Base-by-base conservation (phyloP, 176 grass and related monocot genomes). In the Zea luxurians region DNA sequence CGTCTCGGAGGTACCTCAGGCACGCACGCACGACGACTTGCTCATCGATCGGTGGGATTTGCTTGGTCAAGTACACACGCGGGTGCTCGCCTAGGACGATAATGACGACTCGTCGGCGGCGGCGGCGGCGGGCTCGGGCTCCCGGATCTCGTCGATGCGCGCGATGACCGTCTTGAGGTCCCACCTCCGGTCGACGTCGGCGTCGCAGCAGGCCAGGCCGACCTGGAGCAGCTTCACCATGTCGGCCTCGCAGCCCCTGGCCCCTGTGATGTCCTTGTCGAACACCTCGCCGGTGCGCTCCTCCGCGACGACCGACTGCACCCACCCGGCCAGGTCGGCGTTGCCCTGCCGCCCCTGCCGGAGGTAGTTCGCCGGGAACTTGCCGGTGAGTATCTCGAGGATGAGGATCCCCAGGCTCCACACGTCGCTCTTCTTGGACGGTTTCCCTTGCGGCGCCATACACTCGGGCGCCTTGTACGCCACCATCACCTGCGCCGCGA, bases 351-450 rank as follows among this genome's bases (percentile, higher is more conserved):
- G 43, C 13, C 86, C 82, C 59, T 85, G 63, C 27, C 37, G 52
- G 55, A 87, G 76, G 48, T 89, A 87, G 42, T 66, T 75, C 1
- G 78, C 90, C 40, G 81, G 89, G n/a, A 82, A 89, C 66, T 92
- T 90, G 13, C 89, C 88, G 0, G 96, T 95, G 50, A 95, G 73
- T 3, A 93, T 71, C 86, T 99, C 92, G 5, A 95, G 86, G 50
- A 92, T 89, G 60, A 95, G 91, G 6, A 92, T 73, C 2, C 92
- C 96, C 5, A 95, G 79, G 83, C 88, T 92, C 96, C 96, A 99
- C 10, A 95, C 88, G 62, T 99, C 96, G 67, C 92, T 99, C 89
- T 99, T 99, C 65, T 92, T 99, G 3, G 88, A 89, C 63, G 92
- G 87, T 59, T 83, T 85, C 45, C 88, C 90, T 1, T 80, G 27